Evolutionary conservation across 2,329 filamentous ascomycete species (phyloP), one percentile per base, ranked within the genome.

Genomic region (Monosporascus ibericus): DNA sequence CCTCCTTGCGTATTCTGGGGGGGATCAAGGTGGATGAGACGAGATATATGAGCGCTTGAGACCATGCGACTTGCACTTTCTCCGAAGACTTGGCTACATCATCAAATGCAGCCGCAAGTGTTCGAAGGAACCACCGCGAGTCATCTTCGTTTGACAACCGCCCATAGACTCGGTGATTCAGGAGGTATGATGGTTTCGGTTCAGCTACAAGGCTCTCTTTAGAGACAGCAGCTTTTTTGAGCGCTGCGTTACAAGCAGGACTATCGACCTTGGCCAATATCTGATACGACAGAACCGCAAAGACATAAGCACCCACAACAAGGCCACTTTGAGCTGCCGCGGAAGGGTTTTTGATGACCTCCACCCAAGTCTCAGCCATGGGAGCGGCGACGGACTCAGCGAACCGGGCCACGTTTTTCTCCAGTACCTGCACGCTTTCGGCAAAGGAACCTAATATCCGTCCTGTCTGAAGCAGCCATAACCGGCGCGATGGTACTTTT

Each of bases 171-270:
- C 88, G 87, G 36, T 87, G 80, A 63, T 89, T 96, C 6, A 97
- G 77, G 20, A 97, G 74, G 67, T 95, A 94, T 0, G 92, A 95
- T 15, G 88, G 85, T 67, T 95, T 96, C 0, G 89, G 85, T n/a
- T 86, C 84, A 38, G 85, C 69, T 2, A 78, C 77, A 54, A 95
- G 76, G 11, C 83, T 82, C 60, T 90, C 84, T 48, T 84, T 80
- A 24, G 79, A 68, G 25, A 91, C 72, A 30, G 81, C 75, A 24
- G 81, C 77, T 61, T 84, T 85, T 62, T 87, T 86, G 22, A 85
- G 63, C 2, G 72, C 60, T 11, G 73, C 54, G 25, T 69, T 68
- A 17, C 68, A 68, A 3, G 78, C 64, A 42, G 80, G 71, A 60
- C 79, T 76, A 49, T 85, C 81, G 15, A 83, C 73, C 24, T 75